Conservation (phyloP, 331 rosid species). For the Pyracantha coccinea region DNA sequence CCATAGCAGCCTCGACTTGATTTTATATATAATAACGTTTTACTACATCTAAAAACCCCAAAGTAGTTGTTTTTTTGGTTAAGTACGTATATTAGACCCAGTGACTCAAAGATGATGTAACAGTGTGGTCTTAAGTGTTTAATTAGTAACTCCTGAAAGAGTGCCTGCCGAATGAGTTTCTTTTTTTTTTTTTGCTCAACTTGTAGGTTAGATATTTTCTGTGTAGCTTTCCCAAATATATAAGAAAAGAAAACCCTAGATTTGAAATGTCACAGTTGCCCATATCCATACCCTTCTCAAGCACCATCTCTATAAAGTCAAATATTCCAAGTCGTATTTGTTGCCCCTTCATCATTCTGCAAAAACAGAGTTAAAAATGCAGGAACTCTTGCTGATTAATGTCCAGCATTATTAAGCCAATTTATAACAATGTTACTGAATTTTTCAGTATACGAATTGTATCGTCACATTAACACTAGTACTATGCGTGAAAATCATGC, state of each 20-base stretch:
- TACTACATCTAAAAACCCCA: no score
- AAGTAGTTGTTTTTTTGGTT: no score
- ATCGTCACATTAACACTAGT: neutral
- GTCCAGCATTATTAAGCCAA: neutral
- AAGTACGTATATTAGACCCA: no score
- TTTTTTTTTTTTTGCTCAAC: neutral
- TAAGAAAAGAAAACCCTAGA: neutral
- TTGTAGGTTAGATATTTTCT: neutral
- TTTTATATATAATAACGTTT: neutral
- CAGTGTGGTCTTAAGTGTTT: neutral
- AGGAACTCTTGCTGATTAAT: neutral
- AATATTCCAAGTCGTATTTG: neutral
- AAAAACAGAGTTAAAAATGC: neutral
- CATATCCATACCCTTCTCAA: neutral
- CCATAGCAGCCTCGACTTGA: neutral
- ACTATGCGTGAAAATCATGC: neutral
- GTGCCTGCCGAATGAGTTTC: neutral
- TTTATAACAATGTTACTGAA: neutral
- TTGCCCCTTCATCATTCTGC: conserved; percentile 3
- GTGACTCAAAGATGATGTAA: no score
- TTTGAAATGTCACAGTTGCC: neutral
- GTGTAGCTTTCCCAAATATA: neutral
- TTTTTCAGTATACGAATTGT: neutral
- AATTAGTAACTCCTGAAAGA: neutral
- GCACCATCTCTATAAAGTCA: conserved; percentile 1